phyloP scores from a whole-genome alignment of 768 basidiomycete genomes.

The Leucocoprinus sp. region DNA sequence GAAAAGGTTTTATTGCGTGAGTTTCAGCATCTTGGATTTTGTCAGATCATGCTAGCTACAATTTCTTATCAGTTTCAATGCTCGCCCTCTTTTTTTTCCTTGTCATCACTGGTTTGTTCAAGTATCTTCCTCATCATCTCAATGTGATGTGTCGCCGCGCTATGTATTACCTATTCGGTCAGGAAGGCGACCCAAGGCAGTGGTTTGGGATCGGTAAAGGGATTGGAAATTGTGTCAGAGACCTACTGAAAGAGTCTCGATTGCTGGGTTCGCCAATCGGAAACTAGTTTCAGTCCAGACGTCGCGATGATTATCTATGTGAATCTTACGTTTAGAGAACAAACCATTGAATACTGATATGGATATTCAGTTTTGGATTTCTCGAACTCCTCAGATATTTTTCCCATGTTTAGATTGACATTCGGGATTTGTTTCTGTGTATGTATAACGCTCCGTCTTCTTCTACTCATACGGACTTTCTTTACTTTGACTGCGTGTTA shows the following conservation, averaged over 20 bases:
- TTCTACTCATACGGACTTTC: too few species aligned
- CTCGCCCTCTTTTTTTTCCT: conserved; percentile 30
- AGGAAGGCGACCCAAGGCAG: conserved; percentile 34
- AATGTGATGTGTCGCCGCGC: conserved; percentile 33
- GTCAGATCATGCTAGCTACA: neutral
- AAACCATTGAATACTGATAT: too few species aligned
- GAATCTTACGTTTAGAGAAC: too few species aligned
- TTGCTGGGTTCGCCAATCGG: neutral
- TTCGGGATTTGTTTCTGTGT: too few species aligned
- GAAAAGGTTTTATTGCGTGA: conserved; percentile 42
- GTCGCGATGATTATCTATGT: neutral
- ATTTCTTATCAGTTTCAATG: conserved; percentile 27
- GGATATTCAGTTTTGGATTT: too few species aligned
- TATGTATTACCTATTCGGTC: conserved; percentile 42
- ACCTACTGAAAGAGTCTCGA: conserved; percentile 1
- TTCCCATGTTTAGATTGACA: too few species aligned
- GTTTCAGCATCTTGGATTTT: conserved; percentile 13
- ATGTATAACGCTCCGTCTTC: too few species aligned
- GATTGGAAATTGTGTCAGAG: conserved; percentile 1
- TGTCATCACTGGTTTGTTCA: conserved; percentile 32
- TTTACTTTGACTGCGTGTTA: too few species aligned
- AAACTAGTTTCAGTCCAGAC: too few species aligned
- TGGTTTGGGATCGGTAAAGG: conserved; percentile 22
- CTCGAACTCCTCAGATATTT: too few species aligned
- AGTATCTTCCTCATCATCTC: conserved; percentile 38